phyloP scores from a whole-genome alignment of 352 stramenopile species.

The Phytophthora cryptogea region DNA sequence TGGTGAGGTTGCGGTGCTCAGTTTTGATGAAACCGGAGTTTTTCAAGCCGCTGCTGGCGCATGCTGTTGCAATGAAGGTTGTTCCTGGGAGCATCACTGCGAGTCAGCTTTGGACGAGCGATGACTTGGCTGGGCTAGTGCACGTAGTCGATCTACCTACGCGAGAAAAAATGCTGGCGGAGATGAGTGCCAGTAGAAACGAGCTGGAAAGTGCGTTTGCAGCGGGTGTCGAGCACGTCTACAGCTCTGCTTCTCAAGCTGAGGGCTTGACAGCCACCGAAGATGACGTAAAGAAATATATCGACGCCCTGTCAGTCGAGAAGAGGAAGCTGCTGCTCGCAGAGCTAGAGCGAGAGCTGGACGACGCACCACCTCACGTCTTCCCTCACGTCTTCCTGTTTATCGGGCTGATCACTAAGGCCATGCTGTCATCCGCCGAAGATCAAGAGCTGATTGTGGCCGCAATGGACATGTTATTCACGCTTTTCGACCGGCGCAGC shows the following conservation, averaged over 20 bases:
- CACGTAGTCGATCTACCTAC: slow-evolving; percentile 9
- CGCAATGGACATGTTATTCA: slow-evolving; percentile 28
- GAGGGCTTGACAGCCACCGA: not conserved
- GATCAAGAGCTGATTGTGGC: slow-evolving; percentile 5
- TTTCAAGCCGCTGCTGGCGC: slow-evolving; percentile 45
- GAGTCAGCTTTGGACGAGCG: slow-evolving; percentile 8
- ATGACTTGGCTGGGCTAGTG: slow-evolving; percentile 16
- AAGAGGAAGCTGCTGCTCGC: slow-evolving; percentile 26
- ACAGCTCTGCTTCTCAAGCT: not conserved
- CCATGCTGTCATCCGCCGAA: not conserved
- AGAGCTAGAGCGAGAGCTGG: slow-evolving; percentile 39
- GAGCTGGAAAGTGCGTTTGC: slow-evolving; percentile 16
- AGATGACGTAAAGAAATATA: slow-evolving; percentile 6
- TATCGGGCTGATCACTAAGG: slow-evolving; percentile 17
- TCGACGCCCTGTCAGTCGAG: slow-evolving; percentile 11
- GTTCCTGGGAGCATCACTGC: slow-evolving; percentile 12
- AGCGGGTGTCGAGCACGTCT: slow-evolving; percentile 16
- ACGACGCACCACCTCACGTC: slow-evolving; percentile 27
- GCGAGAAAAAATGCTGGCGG: slow-evolving; percentile 6
- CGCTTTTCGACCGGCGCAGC: slow-evolving; percentile 27
- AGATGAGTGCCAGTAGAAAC: slow-evolving; percentile 19
- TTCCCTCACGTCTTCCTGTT: slow-evolving; percentile 38
- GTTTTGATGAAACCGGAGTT: slow-evolving; percentile 44
- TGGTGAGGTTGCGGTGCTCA: slow-evolving; percentile 49
- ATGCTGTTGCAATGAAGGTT: slow-evolving; percentile 34